phyloP scores from a whole-genome alignment of 2,329 filamentous ascomycete species.

The Scorias spongiosa region DNA sequence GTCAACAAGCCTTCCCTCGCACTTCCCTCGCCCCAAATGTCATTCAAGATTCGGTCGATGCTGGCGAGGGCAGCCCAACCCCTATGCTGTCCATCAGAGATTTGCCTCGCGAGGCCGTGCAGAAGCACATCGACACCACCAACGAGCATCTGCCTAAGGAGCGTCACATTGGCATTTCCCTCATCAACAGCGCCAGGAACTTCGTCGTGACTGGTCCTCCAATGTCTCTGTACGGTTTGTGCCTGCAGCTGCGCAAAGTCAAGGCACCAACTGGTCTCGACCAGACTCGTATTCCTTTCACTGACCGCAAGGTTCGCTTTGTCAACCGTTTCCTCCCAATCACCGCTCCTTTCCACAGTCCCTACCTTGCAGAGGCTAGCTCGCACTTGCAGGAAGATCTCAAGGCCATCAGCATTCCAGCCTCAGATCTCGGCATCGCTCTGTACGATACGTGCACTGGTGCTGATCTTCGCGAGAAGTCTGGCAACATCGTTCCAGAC shows the following conservation, averaged over 20 bases:
- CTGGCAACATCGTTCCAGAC: slow-evolving; percentile 62
- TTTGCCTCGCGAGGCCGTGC: slow-evolving; percentile 70
- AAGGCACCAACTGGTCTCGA: slow-evolving; percentile 96
- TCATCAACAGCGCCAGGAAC: slow-evolving; percentile 93
- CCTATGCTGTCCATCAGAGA: slow-evolving; percentile 98
- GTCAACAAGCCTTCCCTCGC: slow-evolving; percentile 90
- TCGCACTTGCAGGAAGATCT: slow-evolving; percentile 75
- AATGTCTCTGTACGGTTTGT: slow-evolving; percentile 89
- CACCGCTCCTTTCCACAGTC: slow-evolving; percentile 95
- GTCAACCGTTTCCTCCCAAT: slow-evolving; percentile 95
- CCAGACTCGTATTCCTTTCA: slow-evolving; percentile 86
- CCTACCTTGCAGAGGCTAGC: slow-evolving; percentile 72
- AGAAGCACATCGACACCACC: slow-evolving; percentile 91
- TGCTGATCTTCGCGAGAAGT: slow-evolving; percentile 58
- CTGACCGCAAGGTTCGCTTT: slow-evolving; percentile 90
- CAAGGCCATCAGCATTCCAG: slow-evolving; percentile 62
- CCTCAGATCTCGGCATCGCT: slow-evolving; percentile 60
- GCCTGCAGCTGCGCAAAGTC: slow-evolving; percentile 85
- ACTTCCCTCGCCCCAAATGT: slow-evolving; percentile 85
- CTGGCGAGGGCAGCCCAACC: slow-evolving; percentile 87
- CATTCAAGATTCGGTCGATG: slow-evolving; percentile 81
- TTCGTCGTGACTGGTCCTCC: slow-evolving; percentile 94
- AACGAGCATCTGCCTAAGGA: slow-evolving; percentile 91
- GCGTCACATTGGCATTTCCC: slow-evolving; percentile 84
- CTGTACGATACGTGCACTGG: slow-evolving; percentile 86